Percentiles rank a stretch among this genome's conserved stretches.
Evolutionary conservation across 2,329 filamentous ascomycete species (phyloP).

Genomic region (Xylariaceae sp.): DNA sequence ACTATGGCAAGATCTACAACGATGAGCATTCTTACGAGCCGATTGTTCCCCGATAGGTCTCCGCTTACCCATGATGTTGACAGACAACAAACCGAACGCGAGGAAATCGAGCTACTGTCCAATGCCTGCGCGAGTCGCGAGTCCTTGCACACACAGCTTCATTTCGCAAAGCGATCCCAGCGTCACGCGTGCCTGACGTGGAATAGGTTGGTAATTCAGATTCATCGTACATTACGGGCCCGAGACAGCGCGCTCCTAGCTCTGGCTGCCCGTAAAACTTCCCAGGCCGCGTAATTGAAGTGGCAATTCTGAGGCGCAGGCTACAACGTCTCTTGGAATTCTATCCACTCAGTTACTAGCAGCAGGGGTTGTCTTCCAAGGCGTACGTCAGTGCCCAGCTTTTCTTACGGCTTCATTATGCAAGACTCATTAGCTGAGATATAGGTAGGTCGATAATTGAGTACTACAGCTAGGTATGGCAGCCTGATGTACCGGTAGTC

Average conservation of each 20-base stretch:
- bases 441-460: neutral
- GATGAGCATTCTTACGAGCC: constrained; percentile 4
- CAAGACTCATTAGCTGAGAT: neutral
- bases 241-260: neutral
- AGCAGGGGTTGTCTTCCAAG: neutral
- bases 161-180: constrained; percentile 12
- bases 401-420: neutral
- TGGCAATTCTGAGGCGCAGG: neutral
- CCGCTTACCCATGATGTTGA: neutral
- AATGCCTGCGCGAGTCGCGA: constrained; percentile 2
- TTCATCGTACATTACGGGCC: neutral
- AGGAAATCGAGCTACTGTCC: neutral
- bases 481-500: neutral
- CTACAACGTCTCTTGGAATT: neutral
- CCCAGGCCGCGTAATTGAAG: neutral
- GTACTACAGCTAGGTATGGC: neutral
- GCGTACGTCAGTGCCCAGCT: neutral
- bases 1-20: constrained; percentile 4
- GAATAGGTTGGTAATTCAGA: neutral
- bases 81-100: constrained; percentile 6
- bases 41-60: constrained; percentile 12
- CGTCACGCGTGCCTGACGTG: constrained; percentile 3
- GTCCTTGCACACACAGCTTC: constrained; percentile 3
- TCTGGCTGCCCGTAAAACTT: too few species aligned
- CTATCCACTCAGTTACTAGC: neutral